These are phyloP conservation scores for Periconia sp. DNA, from an alignment of 2,329 filamentous ascomycete species.

Conservation along the genomic window DNA sequence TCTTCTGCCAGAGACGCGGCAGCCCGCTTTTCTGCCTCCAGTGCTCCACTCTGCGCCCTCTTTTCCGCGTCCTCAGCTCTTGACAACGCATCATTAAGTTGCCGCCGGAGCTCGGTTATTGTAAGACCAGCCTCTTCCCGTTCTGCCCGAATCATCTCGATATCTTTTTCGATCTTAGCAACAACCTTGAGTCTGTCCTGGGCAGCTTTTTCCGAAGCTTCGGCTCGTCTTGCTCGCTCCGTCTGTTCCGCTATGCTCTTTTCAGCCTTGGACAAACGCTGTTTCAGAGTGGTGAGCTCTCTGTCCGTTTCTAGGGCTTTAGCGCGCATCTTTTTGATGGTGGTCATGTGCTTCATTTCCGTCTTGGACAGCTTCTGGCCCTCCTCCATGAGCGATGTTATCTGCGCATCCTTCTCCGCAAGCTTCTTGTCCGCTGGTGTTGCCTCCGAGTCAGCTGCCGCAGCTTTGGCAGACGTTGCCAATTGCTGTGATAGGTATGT, in stretches of 20 bases:
- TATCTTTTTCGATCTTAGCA: constrained; percentile 56
- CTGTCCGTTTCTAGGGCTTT: constrained; percentile 57
- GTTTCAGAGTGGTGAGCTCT: constrained; percentile 53
- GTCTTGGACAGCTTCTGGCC: constrained; percentile 83
- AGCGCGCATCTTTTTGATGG: constrained; percentile 75
- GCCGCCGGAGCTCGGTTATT: constrained; percentile 68
- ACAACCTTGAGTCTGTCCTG: constrained; percentile 58
- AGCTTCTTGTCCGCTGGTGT: constrained; percentile 68
- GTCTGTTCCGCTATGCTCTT: constrained; percentile 63
- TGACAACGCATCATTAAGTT: constrained; percentile 68
- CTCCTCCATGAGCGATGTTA: constrained; percentile 87
- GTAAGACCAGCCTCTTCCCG: constrained; percentile 64
- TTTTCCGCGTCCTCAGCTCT: constrained; percentile 68
- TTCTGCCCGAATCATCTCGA: constrained; percentile 65
- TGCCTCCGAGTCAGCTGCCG: constrained; percentile 49
- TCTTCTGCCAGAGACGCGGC: constrained; percentile 63
- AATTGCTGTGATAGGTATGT: constrained; percentile 83
- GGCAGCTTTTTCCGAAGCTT: constrained; percentile 60
- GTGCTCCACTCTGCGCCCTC: constrained; percentile 66
- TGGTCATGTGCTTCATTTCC: constrained; percentile 80
- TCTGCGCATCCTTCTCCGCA: constrained; percentile 86
- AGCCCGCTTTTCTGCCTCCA: constrained; percentile 65
- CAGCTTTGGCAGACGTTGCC: constrained; percentile 71
- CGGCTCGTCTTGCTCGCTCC: constrained; percentile 61
- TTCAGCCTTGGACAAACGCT: constrained; percentile 66